Evolutionary conservation across 2,329 filamentous ascomycete species (phyloP), one percentile per base, ranked within the genome.

Genomic region (Dryadomyces quercivorus): DNA sequence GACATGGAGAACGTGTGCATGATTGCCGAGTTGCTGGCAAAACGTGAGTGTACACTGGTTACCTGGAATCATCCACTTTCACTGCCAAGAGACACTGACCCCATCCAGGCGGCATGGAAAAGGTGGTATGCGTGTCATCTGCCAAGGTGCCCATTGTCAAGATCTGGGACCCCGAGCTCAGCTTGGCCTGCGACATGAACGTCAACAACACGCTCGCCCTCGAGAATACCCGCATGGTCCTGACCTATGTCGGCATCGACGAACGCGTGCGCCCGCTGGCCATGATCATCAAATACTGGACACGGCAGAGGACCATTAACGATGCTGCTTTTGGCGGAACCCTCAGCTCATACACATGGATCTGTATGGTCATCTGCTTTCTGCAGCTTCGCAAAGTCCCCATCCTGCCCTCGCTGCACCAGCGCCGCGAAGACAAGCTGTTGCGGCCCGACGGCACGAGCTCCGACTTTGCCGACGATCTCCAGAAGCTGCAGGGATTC

Each of bases 71-170:
- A 8, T 15, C 22, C 18, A 56, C 10, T 52, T 52, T 38, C 44
- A 34, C 20, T 21, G 16, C 4, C 21, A 22, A 26, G 16, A n/a
- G n/a, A n/a, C 10, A 45, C 12, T 44, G 21, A 22, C 26, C 8
- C 42, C 15, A 31, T 48, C 8, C 59, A 81, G 92, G 89, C 72
- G 92, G 92, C 43, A 98, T 98, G 93, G 81, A 97, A 68, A 88
- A 88, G 63, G 90, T 98, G 1, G 87, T 96, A 22, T 98, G 93
- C 67, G 89, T 97, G 52, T 89, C 89, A 31, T 88, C 86, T 45
- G 93, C 93, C 57, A 97, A 96, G 70, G 93, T 98, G 15, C 92
- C 93, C 4, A 98, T 98, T 64, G 93, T 98, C 62, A 97, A 97
- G 73, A 88, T 95, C 55, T 98, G 93, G 91, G 93, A 98, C 67